A percentile compares a stretch with the other conserved stretches of the same genome.
phyloP scores from a whole-genome alignment of 129 eudicot genomes.

The Saussurea involucrata region DNA sequence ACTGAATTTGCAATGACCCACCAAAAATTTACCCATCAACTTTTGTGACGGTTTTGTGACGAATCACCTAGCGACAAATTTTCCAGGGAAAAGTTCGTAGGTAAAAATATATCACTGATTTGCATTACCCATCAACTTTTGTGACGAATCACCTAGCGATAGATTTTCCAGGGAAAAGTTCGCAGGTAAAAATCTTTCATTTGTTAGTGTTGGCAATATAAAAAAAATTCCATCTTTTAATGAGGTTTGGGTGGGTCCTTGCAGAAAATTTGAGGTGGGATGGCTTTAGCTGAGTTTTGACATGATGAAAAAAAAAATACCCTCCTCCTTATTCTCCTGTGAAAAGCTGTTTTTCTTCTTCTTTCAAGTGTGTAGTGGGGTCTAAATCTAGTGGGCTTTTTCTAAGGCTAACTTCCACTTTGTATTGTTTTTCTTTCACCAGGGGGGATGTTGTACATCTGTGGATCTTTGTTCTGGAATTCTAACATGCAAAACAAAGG shows the following conservation, averaged over 20 bases:
- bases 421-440: constrained; percentile 40
- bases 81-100: too few species aligned
- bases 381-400: constrained; percentile 37
- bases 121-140: too few species aligned
- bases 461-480: constrained; percentile 66
- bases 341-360: constrained; percentile 39
- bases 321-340: constrained; percentile 34
- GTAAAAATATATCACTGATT: too few species aligned
- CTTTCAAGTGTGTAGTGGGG: constrained; percentile 36
- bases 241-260: constrained; percentile 15
- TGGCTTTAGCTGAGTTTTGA: constrained; percentile 25
- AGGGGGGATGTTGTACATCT: constrained; percentile 44
- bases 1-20: too few species aligned
- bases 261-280: constrained; percentile 21
- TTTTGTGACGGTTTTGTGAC: too few species aligned
- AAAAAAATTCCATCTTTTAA: neutral
- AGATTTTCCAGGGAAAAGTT: too few species aligned
- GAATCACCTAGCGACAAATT: too few species aligned
- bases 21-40: too few species aligned
- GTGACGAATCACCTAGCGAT: too few species aligned
- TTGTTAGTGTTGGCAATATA: neutral
- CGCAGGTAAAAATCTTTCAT: too few species aligned
- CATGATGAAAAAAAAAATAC: constrained; percentile 19
- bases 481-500: constrained; percentile 43
- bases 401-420: constrained; percentile 65